A percentile compares a stretch with the other conserved stretches of the same genome.
Conservation (phyloP, 2,329 filamentous ascomycete genomes). For the Venturia nashicola region DNA sequence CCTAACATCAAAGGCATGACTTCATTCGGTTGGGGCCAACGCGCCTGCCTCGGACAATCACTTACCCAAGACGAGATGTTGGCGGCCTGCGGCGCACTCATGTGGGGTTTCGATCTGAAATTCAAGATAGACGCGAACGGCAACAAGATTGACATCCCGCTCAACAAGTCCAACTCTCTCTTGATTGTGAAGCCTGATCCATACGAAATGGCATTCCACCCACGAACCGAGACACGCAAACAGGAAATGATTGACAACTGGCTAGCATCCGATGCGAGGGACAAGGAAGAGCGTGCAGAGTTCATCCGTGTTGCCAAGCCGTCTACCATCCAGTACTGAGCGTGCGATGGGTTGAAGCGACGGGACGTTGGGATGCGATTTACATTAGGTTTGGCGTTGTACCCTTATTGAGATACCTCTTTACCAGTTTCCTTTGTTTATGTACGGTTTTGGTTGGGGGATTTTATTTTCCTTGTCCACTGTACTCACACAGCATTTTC, state of each 20-base stretch:
- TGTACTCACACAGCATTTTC: neutral
- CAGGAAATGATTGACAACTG: conserved; percentile 11
- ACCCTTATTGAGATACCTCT: conserved; percentile 1
- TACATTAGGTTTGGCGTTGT: neutral
- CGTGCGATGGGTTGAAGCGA: neutral
- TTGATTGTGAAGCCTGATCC: conserved; percentile 46
- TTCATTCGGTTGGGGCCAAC: conserved; percentile 52
- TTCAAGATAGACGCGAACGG: conserved; percentile 36
- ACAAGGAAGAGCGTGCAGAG: conserved; percentile 4
- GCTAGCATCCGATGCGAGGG: conserved; percentile 1
- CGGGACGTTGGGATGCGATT: neutral
- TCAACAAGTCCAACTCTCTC: conserved; percentile 41
- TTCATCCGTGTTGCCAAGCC: neutral
- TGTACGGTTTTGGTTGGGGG: no score
- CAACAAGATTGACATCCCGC: conserved; percentile 28
- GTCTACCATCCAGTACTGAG: neutral
- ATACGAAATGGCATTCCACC: conserved; percentile 43
- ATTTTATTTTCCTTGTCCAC: neutral
- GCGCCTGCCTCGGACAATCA: conserved; percentile 49
- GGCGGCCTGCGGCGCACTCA: conserved; percentile 38
- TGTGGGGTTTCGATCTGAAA: conserved; percentile 35
- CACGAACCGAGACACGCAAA: conserved; percentile 30
- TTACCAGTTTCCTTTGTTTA: neutral
- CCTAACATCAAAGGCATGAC: conserved; percentile 53
- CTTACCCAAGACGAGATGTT: conserved; percentile 46